Evolutionary conservation across 805 yeast genomes (phyloP).

Genomic region (Hanseniaspora vineae): DNA sequence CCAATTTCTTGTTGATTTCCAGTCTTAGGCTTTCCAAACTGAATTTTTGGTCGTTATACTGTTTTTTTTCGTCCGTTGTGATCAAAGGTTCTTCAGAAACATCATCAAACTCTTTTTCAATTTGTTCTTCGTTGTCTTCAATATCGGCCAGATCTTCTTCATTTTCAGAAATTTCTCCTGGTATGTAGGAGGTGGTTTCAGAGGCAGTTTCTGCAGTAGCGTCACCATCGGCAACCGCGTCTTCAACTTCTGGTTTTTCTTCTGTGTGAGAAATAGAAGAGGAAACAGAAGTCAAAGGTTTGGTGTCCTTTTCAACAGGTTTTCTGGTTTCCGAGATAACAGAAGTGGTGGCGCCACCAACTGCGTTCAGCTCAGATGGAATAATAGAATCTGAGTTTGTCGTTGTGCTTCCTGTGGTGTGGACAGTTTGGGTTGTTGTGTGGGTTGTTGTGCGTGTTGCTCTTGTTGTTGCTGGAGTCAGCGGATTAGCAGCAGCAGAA

Average conservation of each 20-base stretch:
- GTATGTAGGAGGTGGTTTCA: background rate
- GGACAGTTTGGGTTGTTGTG: too few relatives aligned
- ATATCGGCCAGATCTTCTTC: background rate
- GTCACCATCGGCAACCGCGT: background rate
- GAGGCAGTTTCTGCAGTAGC: background rate
- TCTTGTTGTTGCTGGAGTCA: too few relatives aligned
- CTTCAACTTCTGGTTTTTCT: background rate
- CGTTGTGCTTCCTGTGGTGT: too few relatives aligned
- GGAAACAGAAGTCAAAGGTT: background rate
- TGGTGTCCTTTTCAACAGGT: background rate
- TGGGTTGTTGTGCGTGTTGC: too few relatives aligned
- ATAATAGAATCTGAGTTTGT: too few relatives aligned
- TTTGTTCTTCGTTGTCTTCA: background rate
- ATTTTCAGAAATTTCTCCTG: background rate
- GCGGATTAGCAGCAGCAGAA: too few relatives aligned
- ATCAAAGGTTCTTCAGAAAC: slow-evolving; percentile 9
- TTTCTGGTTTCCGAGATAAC: too few relatives aligned
- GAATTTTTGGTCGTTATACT: slow-evolving; percentile 11
- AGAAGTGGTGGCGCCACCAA: too few relatives aligned
- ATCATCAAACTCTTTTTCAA: slow-evolving; percentile 10
- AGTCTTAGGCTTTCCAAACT: slow-evolving; percentile 8
- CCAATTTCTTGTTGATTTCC: background rate
- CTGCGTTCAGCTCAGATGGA: too few relatives aligned
- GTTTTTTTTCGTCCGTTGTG: slow-evolving; percentile 7
- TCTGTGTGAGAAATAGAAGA: background rate